Evolutionary conservation across 169 alveolate species (phyloP), one percentile per base, ranked within the genome.

Genomic region (Ichthyophthirius multifiliis): DNA sequence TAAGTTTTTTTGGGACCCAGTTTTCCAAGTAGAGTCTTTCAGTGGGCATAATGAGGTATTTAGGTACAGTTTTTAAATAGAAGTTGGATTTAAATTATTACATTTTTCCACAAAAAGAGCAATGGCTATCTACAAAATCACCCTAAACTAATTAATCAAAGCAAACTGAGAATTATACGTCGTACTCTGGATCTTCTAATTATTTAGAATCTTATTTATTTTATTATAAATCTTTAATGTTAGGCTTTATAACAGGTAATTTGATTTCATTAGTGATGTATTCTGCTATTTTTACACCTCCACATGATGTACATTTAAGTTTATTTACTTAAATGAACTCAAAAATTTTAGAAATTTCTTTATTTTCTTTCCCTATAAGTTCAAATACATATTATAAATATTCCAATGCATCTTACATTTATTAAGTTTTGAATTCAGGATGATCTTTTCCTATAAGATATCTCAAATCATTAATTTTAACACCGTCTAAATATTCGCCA

Each of bases 1-100:
- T 91, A 71, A 92, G 83, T 75, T 94, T 94, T 43, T 92, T 90
- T 23, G 97, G 96, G 5, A 90, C 95, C 97, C 96, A 94, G 64
- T 94, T 91, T 30, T 85, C 85, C 47, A 65, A 92, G 4, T 89
- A 92, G 79, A 92, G 89, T 84, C 97, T 81, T 2, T 30, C 31
- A 0, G 55, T 67, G 10, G 86, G 86, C 12, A 73, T 46, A 48
- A 81, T 32, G 74, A 89, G 76, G 75, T 89, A 89, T 82, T 84
- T 82, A 6, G 93, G 93, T 39, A 63, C 79, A 65, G 86, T 85
- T 23, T 77, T 45, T 16, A 84, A 76, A 75, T 84, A 82, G 73
- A 76, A 82, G 23, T 82, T 77, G 43, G 74, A 82, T 6, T 62
- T 79, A 83, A 88, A 89, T 16, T 43, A 12, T 46, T 82, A 41